Base-by-base conservation (phyloP, 2,329 filamentous ascomycete species). In the Curvularia spicifera region DNA sequence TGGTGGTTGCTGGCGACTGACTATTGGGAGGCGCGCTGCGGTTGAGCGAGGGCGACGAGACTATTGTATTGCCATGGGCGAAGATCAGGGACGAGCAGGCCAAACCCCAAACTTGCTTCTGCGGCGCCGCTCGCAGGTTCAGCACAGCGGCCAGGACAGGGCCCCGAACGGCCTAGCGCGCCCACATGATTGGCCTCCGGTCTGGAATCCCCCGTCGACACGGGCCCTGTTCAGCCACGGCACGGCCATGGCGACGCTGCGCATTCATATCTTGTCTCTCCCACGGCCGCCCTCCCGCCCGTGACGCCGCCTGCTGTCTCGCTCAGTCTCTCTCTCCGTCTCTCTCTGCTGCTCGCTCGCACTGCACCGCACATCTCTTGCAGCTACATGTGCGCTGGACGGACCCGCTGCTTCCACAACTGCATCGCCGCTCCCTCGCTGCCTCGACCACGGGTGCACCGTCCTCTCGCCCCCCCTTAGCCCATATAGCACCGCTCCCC, bases 171-270 rank as follows among this genome's bases (percentile, higher is more conserved):
- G 63, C 28, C 51, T 65, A 65, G 64, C 57, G 59, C 24, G 31
- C 29, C 53, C 58, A 51, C 15, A 46, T 52, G 45, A 39, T 49
- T 53, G 54, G 44, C 51, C 51, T 44, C 49, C 56, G 56, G 61
- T 35, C 50, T 52, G 60, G 59, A 56, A 60, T 59, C 53, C 59
- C 59, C 52, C 57, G 57, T 56, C 45, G 42, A 65, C 66, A 66
- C 65, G 65, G 60, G 61, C 63, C 65, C 62, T 56, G 52, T 53
- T 59, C 53, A 57, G 53, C 59, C 44, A 59, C 56, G 43, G 61
- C 8, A 31, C 10, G 29, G 51, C 53, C 57, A 45, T 55, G 57
- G 51, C 54, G 54, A 50, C 48, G 22, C 43, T 39, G 55, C 61
- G 53, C 54, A 63, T 51, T 56, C 54, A 63, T 51, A 57, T 54